A percentile compares a stretch with the other conserved stretches of the same genome.
These are phyloP conservation scores for Cladosporium sp. DNA, from an alignment of 2,329 filamentous ascomycete species.

Conservation along the genomic window DNA sequence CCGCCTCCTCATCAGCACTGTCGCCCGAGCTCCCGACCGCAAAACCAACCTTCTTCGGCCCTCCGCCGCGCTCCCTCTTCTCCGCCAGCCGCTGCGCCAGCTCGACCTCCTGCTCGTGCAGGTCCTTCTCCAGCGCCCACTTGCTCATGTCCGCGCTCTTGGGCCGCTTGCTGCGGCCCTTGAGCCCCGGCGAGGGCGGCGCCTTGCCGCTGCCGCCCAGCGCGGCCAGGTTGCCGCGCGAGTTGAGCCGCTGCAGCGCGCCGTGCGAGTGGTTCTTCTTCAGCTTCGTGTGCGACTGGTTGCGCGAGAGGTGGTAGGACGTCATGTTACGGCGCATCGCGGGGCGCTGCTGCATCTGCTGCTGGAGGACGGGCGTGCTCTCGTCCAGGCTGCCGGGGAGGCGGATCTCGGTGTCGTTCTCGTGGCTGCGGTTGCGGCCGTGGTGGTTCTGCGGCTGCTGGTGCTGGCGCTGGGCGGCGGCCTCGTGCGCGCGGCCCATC, in stretches of 20 bases:
- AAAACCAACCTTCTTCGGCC: constrained; percentile 28
- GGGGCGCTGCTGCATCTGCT: constrained; percentile 13
- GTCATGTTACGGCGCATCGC: constrained; percentile 28
- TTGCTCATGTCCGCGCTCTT: constrained; percentile 25
- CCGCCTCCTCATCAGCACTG: constrained; percentile 23
- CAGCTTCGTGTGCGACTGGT: constrained; percentile 26
- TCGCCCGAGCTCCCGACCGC: constrained; percentile 25
- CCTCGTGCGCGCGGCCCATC: constrained; percentile 18
- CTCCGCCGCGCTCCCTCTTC: constrained; percentile 10
- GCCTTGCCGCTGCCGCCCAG: constrained; percentile 18
- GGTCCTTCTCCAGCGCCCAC: constrained; percentile 20
- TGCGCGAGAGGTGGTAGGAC: constrained; percentile 25
- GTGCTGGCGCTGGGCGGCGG: constrained; percentile 16
- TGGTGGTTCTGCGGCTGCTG: constrained; percentile 15
- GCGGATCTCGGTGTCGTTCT: constrained; percentile 30
- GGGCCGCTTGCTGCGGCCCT: constrained; percentile 25
- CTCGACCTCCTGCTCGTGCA: constrained; percentile 25
- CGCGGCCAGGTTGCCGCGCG: constrained; percentile 32
- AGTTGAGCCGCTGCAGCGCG: constrained; percentile 37
- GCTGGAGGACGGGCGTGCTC: constrained; percentile 10
- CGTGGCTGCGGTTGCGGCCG: constrained; percentile 23
- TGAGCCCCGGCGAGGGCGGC: constrained; percentile 24
- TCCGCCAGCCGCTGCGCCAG: constrained; percentile 14
- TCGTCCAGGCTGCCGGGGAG: constrained; percentile 29
- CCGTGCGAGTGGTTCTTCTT: constrained; percentile 40